Conservation (phyloP, 2,329 filamentous ascomycete genomes). For the Didymellaceae sp. region DNA sequence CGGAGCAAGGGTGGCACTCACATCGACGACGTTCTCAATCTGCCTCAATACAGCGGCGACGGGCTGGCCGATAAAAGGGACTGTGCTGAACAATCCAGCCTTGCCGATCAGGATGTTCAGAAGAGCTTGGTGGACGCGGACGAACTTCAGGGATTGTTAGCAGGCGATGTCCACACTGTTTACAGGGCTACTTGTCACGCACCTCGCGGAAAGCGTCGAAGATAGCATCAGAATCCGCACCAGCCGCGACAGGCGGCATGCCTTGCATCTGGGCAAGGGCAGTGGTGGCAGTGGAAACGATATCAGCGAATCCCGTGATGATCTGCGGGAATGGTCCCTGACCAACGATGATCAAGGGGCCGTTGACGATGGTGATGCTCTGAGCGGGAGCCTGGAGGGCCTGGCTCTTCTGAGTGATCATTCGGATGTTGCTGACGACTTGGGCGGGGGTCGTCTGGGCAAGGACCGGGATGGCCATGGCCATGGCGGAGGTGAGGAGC, state of each 20-base stretch:
- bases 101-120: constrained; percentile 28
- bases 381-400: constrained; percentile 20
- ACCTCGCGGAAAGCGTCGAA: constrained; percentile 26
- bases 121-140: constrained; percentile 24
- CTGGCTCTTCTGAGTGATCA: constrained; percentile 17
- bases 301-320: constrained; percentile 21
- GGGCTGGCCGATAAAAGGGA: constrained; percentile 22
- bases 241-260: constrained; percentile 5
- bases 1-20: constrained; percentile 9
- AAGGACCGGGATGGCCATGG: constrained; percentile 17
- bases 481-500: constrained; percentile 21
- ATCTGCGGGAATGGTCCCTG: constrained; percentile 20
- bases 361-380: constrained; percentile 17
- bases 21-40: constrained; percentile 23
- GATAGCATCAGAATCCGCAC: constrained; percentile 6
- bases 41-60: constrained; percentile 22
- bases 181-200: not conserved
- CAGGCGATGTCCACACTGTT: not conserved
- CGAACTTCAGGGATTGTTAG: constrained; percentile 16
- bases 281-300: constrained; percentile 11
- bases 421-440: constrained; percentile 16
- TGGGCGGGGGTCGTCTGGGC: constrained; percentile 15
- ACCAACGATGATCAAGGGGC: constrained; percentile 17
- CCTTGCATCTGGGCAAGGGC: constrained; percentile 17
- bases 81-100: constrained; percentile 19